These are phyloP conservation scores for Chytridium lagenaria DNA, from an alignment of 371 early-diverging fungal species.

Conservation along the genomic window DNA sequence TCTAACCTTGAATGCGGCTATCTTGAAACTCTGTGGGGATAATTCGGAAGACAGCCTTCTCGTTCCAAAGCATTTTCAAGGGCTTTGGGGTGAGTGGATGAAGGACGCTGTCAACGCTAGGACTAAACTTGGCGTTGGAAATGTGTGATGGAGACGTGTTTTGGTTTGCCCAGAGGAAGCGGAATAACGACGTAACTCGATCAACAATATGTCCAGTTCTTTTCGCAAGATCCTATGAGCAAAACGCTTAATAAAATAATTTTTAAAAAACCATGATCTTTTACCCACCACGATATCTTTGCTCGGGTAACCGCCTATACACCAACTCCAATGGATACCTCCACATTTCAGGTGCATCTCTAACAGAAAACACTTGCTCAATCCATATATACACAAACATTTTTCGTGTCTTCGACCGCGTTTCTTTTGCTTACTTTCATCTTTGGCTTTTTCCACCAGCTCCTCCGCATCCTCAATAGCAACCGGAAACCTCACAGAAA, in stretches of 20 bases:
- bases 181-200: slow-evolving; percentile 17
- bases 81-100: slow-evolving; percentile 16
- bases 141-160: slow-evolving; percentile 9
- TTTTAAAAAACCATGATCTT: neutral
- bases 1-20: no score
- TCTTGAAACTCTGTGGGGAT: neutral
- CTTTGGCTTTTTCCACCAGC: neutral
- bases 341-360: slow-evolving; percentile 23
- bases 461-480: neutral
- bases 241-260: neutral
- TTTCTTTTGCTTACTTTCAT: neutral
- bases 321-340: slow-evolving; percentile 26
- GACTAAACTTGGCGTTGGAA: neutral
- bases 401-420: neutral
- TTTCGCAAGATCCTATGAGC: neutral
- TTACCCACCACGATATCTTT: neutral
- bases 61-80: slow-evolving; percentile 9
- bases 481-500: slow-evolving; percentile 21
- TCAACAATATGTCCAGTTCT: slow-evolving; percentile 2
- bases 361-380: slow-evolving; percentile 25
- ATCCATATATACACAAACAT: neutral
- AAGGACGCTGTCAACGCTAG: neutral
- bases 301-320: neutral
- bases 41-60: slow-evolving; percentile 8
- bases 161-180: slow-evolving; percentile 2